Evolutionary conservation across 257 asterid species (phyloP).

Genomic region (Plantago elongata): DNA sequence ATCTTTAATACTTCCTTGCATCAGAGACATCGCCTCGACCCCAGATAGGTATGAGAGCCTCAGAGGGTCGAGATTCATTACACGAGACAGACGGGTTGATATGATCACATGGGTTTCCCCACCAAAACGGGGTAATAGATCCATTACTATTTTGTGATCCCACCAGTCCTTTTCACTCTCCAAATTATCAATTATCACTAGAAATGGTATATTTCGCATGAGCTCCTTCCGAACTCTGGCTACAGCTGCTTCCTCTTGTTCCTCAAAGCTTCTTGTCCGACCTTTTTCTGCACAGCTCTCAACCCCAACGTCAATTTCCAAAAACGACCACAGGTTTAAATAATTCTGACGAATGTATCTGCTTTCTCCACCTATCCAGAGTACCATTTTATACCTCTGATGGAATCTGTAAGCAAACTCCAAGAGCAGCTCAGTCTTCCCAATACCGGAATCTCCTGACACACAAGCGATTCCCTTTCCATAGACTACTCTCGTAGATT

Average conservation of each 20-base stretch:
- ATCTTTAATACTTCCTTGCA: constrained; percentile 76
- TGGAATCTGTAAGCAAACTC: constrained; percentile 72
- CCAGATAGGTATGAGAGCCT: constrained; percentile 80
- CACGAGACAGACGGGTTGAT: constrained; percentile 61
- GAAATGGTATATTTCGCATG: constrained; percentile 70
- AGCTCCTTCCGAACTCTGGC: constrained; percentile 79
- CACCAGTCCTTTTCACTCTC: constrained; percentile 98
- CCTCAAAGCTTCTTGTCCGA: constrained; percentile 67
- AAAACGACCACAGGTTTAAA: constrained; percentile 63
- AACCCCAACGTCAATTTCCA: constrained; percentile 78
- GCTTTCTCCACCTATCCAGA: constrained; percentile 86
- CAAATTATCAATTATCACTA: constrained; percentile 69
- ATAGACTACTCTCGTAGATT: constrained; percentile 51
- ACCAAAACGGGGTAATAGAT: constrained; percentile 83
- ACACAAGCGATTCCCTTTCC: constrained; percentile 86
- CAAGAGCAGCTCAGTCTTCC: constrained; percentile 77
- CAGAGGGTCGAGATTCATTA: constrained; percentile 82
- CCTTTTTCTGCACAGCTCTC: constrained; percentile 50
- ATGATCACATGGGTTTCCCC: constrained; percentile 88
- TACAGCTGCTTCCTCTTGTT: constrained; percentile 74
- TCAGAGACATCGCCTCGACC: constrained; percentile 78
- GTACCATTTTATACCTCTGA: constrained; percentile 77
- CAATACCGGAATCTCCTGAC: constrained; percentile 79
- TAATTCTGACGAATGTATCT: constrained; percentile 68
- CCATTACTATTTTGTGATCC: constrained; percentile 88